Evolutionary conservation across 2,329 filamentous ascomycete species (phyloP).

Genomic region (Aspergillus sp.): DNA sequence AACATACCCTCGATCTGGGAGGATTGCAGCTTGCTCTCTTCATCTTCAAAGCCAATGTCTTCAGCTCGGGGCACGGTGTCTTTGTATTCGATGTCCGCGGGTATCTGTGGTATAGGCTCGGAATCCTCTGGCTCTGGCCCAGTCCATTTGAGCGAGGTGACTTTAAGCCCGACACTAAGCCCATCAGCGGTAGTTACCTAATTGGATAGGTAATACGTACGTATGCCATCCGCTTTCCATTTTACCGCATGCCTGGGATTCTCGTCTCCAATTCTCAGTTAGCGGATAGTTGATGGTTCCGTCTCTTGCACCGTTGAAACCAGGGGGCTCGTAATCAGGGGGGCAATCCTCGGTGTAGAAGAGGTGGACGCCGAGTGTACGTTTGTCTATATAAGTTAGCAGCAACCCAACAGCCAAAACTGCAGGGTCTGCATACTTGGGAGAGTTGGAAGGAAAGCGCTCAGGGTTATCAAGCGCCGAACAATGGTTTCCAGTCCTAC

Average conservation of each 20-base stretch:
- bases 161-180: constrained; percentile 34
- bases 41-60: constrained; percentile 28
- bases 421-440: constrained; percentile 35
- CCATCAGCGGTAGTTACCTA: constrained; percentile 10
- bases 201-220: constrained; percentile 22
- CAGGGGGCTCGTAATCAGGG: constrained; percentile 41
- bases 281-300: constrained; percentile 37
- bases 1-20: constrained; percentile 3
- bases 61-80: constrained; percentile 22
- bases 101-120: constrained; percentile 26
- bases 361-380: constrained; percentile 46
- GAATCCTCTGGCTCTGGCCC: constrained; percentile 23
- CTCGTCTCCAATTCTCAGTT: constrained; percentile 39
- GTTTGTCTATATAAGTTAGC: constrained; percentile 27
- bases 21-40: not conserved
- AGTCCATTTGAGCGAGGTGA: constrained; percentile 34
- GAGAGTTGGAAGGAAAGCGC: constrained; percentile 40
- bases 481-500: constrained; percentile 45
- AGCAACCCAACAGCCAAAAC: no score
- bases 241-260: constrained; percentile 30
- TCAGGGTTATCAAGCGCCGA: constrained; percentile 39
- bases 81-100: constrained; percentile 30
- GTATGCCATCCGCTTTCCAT: constrained; percentile 43
- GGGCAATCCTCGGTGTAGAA: constrained; percentile 45
- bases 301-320: constrained; percentile 34